Evolutionary conservation across 2,329 filamentous ascomycete species (phyloP).

Genomic region (Talaromyces sp.): DNA sequence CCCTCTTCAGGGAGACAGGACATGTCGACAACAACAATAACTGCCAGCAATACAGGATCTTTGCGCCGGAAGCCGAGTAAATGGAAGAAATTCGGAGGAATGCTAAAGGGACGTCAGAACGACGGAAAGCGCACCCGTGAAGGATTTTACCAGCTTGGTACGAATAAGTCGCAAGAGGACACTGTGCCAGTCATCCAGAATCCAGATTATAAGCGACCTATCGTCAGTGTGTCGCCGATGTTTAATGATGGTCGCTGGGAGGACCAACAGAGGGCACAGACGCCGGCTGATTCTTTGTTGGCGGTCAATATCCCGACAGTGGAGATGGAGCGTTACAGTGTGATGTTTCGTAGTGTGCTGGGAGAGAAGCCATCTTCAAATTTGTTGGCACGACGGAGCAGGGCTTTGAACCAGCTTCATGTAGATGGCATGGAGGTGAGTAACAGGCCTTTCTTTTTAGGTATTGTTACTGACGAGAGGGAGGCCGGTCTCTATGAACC

Average conservation of each 20-base stretch:
- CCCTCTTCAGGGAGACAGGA: neutral
- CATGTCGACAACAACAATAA: slow-evolving; percentile 15
- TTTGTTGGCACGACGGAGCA: slow-evolving; percentile 36
- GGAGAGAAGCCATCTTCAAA: slow-evolving; percentile 39
- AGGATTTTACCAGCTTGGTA: slow-evolving; percentile 30
- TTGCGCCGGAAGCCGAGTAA: slow-evolving; percentile 39
- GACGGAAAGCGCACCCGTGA: slow-evolving; percentile 22
- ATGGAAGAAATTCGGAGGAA: slow-evolving; percentile 46
- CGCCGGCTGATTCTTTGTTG: slow-evolving; percentile 45
- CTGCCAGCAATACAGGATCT: slow-evolving; percentile 2
- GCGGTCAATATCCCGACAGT: slow-evolving; percentile 76
- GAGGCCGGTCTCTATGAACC: slow-evolving; percentile 16
- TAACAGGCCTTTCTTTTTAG: neutral
- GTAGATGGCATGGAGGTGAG: slow-evolving; percentile 48
- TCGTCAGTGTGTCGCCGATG: neutral
- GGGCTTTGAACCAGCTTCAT: slow-evolving; percentile 49
- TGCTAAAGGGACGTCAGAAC: slow-evolving; percentile 41
- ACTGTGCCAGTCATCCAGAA: neutral
- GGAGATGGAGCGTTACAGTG: slow-evolving; percentile 82
- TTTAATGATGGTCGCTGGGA: neutral
- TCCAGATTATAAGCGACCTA: neutral
- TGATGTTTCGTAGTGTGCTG: slow-evolving; percentile 83
- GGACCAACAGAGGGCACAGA: neutral
- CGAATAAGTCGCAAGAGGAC: slow-evolving; percentile 16
- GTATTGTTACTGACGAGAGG: neutral